Evolutionary conservation across 1,139 yeast species (phyloP).

Genomic region (Magnusiomyces suaveolens): DNA sequence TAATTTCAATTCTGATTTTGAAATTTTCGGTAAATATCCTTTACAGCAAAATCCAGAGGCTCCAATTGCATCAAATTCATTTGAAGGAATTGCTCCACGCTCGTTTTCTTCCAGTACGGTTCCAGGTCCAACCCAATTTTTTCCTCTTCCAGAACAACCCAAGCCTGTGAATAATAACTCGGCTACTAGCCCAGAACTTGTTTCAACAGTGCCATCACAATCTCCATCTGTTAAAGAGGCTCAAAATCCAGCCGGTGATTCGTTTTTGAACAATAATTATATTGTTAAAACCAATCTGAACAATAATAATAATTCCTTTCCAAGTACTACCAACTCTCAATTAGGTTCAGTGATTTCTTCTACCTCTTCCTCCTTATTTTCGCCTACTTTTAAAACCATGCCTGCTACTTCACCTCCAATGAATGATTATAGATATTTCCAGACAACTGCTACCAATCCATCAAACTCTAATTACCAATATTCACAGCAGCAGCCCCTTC

Average conservation of each 20-base stretch:
- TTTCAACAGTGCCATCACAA: background rate
- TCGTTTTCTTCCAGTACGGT: background rate
- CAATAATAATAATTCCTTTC: background rate
- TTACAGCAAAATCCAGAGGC: background rate
- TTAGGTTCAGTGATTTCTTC: background rate
- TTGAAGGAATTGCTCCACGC: background rate
- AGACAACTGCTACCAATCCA: background rate
- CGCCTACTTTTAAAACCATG: background rate
- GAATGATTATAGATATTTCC: background rate
- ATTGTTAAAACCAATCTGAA: background rate
- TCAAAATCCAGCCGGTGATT: slow-evolving; percentile 9
- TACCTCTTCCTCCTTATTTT: background rate
- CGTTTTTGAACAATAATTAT: background rate
- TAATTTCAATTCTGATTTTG: background rate
- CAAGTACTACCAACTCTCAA: background rate
- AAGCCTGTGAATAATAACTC: background rate
- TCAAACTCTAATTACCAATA: slow-evolving; percentile 7
- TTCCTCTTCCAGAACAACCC: background rate
- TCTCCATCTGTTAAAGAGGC: background rate
- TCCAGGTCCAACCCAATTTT: background rate
- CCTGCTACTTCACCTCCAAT: background rate
- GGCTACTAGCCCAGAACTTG: background rate
- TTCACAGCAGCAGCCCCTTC: slow-evolving; percentile 9
- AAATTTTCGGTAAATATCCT: background rate
- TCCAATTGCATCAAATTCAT: background rate